phyloP scores from a whole-genome alignment of 768 basidiomycete species.

The Saitozyma sp. region DNA sequence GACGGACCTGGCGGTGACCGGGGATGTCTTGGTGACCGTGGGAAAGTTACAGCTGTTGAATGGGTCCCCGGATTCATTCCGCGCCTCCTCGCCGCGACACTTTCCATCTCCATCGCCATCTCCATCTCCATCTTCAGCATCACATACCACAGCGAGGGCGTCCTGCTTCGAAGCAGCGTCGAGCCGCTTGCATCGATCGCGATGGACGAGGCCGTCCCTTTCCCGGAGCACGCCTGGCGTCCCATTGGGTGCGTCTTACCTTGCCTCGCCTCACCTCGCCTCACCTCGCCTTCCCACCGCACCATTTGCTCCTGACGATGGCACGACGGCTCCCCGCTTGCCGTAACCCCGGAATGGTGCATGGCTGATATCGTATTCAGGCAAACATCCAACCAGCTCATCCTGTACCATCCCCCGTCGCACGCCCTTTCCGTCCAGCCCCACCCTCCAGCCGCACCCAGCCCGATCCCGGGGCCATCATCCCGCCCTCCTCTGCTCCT shows the following conservation, averaged over 20 bases:
- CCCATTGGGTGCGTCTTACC: background rate
- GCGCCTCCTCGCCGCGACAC: too few relatives aligned
- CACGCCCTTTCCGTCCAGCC: slow-evolving; percentile 43
- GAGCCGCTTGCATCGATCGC: background rate
- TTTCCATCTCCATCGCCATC: too few relatives aligned
- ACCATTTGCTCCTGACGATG: background rate
- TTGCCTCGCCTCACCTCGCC: background rate
- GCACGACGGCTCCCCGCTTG: background rate
- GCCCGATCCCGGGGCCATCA: slow-evolving; percentile 14
- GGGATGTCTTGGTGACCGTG: too few relatives aligned
- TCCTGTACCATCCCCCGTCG: slow-evolving; percentile 48
- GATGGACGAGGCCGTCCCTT: background rate
- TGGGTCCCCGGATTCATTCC: too few relatives aligned
- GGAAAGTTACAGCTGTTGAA: too few relatives aligned
- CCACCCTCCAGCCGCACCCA: slow-evolving; percentile 12
- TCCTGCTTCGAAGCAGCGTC: too few relatives aligned
- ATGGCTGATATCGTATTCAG: slow-evolving; percentile 9
- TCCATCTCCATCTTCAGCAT: too few relatives aligned
- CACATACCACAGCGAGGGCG: too few relatives aligned
- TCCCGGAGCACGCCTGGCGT: background rate
- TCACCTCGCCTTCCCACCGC: too few relatives aligned
- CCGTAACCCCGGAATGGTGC: background rate
- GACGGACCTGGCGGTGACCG: too few relatives aligned
- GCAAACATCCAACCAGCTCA: slow-evolving; percentile 47
- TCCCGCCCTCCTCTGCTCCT: slow-evolving; percentile 14